These are phyloP conservation scores for Serendipita sp. DNA, from an alignment of 768 basidiomycete species.

Conservation along the genomic window DNA sequence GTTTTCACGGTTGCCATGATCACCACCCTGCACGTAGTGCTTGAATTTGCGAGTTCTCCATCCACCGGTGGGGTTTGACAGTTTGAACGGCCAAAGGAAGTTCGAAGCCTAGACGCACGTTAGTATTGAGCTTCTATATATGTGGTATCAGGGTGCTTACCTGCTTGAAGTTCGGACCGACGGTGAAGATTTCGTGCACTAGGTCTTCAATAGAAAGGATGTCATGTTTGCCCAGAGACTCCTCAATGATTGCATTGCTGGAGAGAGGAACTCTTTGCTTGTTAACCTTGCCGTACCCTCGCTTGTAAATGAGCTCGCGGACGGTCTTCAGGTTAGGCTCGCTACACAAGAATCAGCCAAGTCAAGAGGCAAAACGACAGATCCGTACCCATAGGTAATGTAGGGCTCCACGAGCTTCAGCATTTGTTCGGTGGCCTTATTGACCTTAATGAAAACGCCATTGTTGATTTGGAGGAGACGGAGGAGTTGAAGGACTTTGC, in stretches of 20 bases:
- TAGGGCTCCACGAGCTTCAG: slow-evolving; percentile 95
- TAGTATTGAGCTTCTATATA: background rate
- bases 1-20: slow-evolving; percentile 91
- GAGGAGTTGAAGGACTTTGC: slow-evolving; percentile 97
- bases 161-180: slow-evolving; percentile 99
- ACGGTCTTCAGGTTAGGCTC: slow-evolving; percentile 95
- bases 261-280: slow-evolving; percentile 93
- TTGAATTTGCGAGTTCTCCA: slow-evolving; percentile 98
- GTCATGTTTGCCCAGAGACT: slow-evolving; percentile 77
- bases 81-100: slow-evolving; percentile 99
- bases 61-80: slow-evolving; percentile 96
- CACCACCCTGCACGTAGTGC: slow-evolving; percentile 90
- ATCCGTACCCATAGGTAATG: slow-evolving; percentile 79
- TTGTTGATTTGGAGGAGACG: slow-evolving; percentile 99
- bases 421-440: slow-evolving; percentile 95
- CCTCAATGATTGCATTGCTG: slow-evolving; percentile 89
- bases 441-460: slow-evolving; percentile 95
- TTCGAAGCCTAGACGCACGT: slow-evolving; percentile 49
- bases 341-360: slow-evolving; percentile 25
- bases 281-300: slow-evolving; percentile 96
- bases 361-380: slow-evolving; percentile 3
- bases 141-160: slow-evolving; percentile 25
- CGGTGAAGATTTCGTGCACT: slow-evolving; percentile 89
- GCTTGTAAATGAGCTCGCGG: slow-evolving; percentile 97
- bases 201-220: slow-evolving; percentile 96